A percentile compares a stretch with the other conserved stretches of the same genome.
phyloP scores from a whole-genome alignment of 805 yeast species.

The Saccharomycopsis sp. region DNA sequence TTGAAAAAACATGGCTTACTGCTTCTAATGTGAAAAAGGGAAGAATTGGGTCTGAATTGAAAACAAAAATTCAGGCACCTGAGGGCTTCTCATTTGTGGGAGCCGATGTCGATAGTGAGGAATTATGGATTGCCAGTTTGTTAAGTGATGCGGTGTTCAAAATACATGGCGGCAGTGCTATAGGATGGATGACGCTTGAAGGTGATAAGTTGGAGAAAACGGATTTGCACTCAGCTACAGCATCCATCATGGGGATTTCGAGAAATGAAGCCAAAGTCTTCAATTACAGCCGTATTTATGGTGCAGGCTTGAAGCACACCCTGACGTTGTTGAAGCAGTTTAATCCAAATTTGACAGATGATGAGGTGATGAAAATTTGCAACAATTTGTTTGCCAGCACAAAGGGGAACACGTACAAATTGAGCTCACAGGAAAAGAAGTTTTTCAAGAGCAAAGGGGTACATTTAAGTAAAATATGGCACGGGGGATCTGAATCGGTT shows the following conservation, averaged over 20 bases:
- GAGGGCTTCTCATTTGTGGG: constrained; percentile 87
- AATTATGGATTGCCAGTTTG: constrained; percentile 93
- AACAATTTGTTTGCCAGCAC: constrained; percentile 65
- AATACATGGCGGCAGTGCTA: constrained; percentile 90
- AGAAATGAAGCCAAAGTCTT: constrained; percentile 91
- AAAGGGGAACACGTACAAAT: constrained; percentile 47
- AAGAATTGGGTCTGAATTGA: constrained; percentile 88
- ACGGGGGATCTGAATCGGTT: constrained; percentile 90
- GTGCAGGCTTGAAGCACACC: constrained; percentile 93
- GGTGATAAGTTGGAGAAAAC: constrained; percentile 90
- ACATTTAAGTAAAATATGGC: constrained; percentile 42
- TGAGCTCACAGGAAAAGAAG: constrained; percentile 27
- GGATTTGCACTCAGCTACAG: constrained; percentile 91
- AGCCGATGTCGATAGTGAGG: constrained; percentile 98
- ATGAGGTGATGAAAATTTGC: constrained; percentile 59
- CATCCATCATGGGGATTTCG: constrained; percentile 77
- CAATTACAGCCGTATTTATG: constrained; percentile 95
- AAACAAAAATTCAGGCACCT: constrained; percentile 81
- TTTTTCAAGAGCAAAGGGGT: constrained; percentile 20
- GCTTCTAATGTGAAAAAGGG: constrained; percentile 87
- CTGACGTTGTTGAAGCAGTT: constrained; percentile 74
- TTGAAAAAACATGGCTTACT: constrained; percentile 95
- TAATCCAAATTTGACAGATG: constrained; percentile 59
- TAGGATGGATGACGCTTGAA: constrained; percentile 99
- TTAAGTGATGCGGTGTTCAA: constrained; percentile 87